Evolutionary conservation across 2,329 filamentous ascomycete genomes (phyloP).

Genomic region (Rosellinia necatrix): DNA sequence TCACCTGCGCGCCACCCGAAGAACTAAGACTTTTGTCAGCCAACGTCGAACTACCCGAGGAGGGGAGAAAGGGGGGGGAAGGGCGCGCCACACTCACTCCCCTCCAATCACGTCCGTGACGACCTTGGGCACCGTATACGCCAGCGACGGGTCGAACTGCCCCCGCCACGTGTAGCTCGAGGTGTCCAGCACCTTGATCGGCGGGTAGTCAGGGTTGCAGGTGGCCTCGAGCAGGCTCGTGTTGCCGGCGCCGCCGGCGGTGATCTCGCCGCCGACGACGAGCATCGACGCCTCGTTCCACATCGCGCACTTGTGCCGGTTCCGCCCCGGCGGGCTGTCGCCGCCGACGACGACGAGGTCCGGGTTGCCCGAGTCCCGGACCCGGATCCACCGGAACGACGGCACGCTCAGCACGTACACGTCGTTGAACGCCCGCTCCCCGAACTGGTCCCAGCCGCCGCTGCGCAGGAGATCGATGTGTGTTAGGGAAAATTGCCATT

Average conservation of each 20-base stretch:
- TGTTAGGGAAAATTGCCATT: too few species aligned
- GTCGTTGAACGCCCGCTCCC: constrained; percentile 20
- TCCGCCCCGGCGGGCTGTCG: constrained; percentile 11
- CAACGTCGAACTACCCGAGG: too few species aligned
- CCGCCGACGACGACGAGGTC: constrained; percentile 21
- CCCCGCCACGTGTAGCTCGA: constrained; percentile 27
- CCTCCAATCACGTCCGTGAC: constrained; percentile 26
- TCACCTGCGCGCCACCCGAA: constrained; percentile 19
- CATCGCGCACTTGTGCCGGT: constrained; percentile 24
- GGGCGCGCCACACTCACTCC: constrained; percentile 27
- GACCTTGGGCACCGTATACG: constrained; percentile 25
- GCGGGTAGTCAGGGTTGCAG: constrained; percentile 27
- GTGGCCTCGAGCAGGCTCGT: not conserved
- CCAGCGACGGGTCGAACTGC: constrained; percentile 20
- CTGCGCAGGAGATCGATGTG: not conserved
- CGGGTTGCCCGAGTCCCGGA: constrained; percentile 24
- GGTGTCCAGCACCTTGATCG: constrained; percentile 26
- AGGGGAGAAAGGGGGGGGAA: too few species aligned
- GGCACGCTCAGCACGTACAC: constrained; percentile 30
- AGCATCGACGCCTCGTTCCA: constrained; percentile 29
- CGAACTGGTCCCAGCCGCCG: constrained; percentile 20
- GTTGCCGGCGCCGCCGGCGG: not conserved
- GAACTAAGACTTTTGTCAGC: constrained; percentile 13
- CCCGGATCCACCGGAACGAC: constrained; percentile 28
- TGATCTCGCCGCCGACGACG: constrained; percentile 22